A percentile compares a stretch with the other conserved stretches of the same genome.
These are phyloP conservation scores for Psilocybe sp. DNA, from an alignment of 768 basidiomycete genomes.

Conservation along the genomic window DNA sequence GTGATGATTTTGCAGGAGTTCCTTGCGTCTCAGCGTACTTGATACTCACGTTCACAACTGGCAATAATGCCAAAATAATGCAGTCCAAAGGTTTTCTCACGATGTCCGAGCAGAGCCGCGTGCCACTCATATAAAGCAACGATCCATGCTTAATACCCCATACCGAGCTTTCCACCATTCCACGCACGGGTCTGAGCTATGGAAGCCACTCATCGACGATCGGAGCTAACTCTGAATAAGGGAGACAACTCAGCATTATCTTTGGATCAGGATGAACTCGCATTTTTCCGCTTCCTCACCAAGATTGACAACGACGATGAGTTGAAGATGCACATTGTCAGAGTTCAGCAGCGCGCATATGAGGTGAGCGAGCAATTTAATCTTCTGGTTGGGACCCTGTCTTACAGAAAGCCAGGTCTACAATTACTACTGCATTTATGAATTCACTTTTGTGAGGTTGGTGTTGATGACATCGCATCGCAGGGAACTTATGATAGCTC, in stretches of 20 bases:
- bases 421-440: constrained; percentile 35
- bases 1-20: too few species aligned
- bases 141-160: too few species aligned
- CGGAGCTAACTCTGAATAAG: too few species aligned
- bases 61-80: too few species aligned
- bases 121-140: too few species aligned
- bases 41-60: too few species aligned
- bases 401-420: constrained; percentile 21
- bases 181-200: too few species aligned
- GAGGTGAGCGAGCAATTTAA: constrained; percentile 6
- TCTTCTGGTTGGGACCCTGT: not conserved
- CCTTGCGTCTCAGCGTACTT: too few species aligned
- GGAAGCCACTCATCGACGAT: too few species aligned
- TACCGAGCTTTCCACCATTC: too few species aligned
- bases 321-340: constrained; percentile 36
- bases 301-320: constrained; percentile 33
- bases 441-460: constrained; percentile 32
- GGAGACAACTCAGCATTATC: not conserved
- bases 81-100: too few species aligned
- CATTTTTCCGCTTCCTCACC: constrained; percentile 34
- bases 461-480: not conserved
- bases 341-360: constrained; percentile 35
- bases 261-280: constrained; percentile 23
- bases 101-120: too few species aligned
- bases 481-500: not conserved